These are phyloP conservation scores for Solanum pinnatisectum DNA, from an alignment of 257 asterid species.

Conservation along the genomic window DNA sequence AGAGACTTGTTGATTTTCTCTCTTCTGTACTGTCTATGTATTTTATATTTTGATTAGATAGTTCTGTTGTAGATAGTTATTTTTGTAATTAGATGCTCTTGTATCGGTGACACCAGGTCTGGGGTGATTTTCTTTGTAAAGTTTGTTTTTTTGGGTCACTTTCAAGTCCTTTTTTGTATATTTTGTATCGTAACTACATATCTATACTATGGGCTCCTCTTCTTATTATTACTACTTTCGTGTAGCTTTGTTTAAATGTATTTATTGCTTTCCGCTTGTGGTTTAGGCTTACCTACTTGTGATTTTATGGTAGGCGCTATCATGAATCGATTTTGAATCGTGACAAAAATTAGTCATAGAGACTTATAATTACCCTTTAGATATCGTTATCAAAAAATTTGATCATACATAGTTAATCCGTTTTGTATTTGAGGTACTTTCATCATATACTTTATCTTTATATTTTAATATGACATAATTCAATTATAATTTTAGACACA, in stretches of 20 bases:
- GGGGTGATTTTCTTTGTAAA: background rate
- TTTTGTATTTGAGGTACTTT: background rate
- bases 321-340: background rate
- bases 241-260: background rate
- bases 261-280: background rate
- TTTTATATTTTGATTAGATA: too few species aligned
- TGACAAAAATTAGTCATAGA: background rate
- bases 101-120: too few species aligned
- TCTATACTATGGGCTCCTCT: background rate
- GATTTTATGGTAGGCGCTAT: background rate
- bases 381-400: too few species aligned
- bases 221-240: too few species aligned
- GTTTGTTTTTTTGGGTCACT: background rate
- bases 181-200: background rate
- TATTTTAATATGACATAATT: background rate
- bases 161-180: too few species aligned
- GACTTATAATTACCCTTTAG: background rate
- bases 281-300: background rate
- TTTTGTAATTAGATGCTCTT: background rate
- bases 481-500: background rate
- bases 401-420: background rate
- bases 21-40: background rate
- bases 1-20: background rate
- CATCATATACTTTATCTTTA: background rate
- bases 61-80: background rate